Base-by-base conservation (phyloP, 176 grass and related monocot genomes). In the Phoenix roebelenii region DNA sequence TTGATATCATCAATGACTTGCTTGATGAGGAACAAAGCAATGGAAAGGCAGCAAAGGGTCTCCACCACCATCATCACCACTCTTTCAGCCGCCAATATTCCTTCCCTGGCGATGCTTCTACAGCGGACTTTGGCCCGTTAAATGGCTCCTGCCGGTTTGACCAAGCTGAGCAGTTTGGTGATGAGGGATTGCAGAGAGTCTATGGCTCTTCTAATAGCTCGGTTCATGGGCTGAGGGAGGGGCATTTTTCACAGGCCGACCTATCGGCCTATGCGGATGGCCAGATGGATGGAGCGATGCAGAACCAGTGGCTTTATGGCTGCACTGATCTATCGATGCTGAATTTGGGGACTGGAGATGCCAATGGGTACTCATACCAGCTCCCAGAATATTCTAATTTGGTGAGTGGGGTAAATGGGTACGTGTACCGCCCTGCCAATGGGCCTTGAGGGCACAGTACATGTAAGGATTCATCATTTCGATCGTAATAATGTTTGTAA, bases 1-100 rank as follows among this genome's bases (percentile, higher is more conserved):
- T 98, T n/a, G 93, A 91, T 68, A 98, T 98, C 61, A 98, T 98
- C 62, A 98, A 98, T 4, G 87, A 92, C 49, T 76, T 98, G 76
- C 79, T 98, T 51, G 79, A 98, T 22, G 93, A 98, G 24, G 93
- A 89, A 58, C 79, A 88, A 22, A 70, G 67, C 1, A 77, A 85
- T 56, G 67, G 73, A 48, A 82, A 71, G 28, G 39, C 57, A 57
- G 10, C 1, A 54, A 76, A 58, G 63, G 65, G 71, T 64, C 70
- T 85, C 22, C 61, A 76, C 6, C 56, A 76, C 4, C 59, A 30
- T 23, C 22, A 57, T n/a, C 63, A 61, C 2, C 57, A 79, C 17
- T 72, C 55, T 23, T 92, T 92, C 53, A 73, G 17, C 57, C 69
- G 76, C 44, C 93, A 92, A n/a, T 92, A 79, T 67, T 89, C 87